A percentile compares a stretch with the other conserved stretches of the same genome.
These are phyloP conservation scores for Clohesyomyces aquaticus DNA, from an alignment of 495 filamentous ascomycete genomes.

Conservation along the genomic window DNA sequence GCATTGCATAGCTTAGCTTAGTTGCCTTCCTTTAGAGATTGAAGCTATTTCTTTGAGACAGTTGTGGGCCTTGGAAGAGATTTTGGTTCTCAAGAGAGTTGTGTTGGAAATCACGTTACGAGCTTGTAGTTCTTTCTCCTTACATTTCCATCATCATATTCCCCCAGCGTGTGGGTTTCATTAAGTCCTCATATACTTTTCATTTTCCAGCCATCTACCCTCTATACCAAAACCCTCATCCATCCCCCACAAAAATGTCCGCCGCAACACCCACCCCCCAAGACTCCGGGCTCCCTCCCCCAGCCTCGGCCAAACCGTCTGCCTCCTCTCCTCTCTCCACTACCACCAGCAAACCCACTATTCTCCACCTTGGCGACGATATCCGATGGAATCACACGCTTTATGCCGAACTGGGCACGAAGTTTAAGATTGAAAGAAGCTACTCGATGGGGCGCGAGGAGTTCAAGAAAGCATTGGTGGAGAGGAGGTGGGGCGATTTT, in stretches of 20 bases:
- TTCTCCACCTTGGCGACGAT: slow-evolving; percentile 46
- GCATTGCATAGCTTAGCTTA: no score
- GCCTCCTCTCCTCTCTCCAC: neutral
- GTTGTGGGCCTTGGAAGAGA: no score
- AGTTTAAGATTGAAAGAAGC: slow-evolving; percentile 42
- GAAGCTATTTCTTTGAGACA: no score
- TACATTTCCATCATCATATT: neutral
- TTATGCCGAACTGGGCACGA: slow-evolving; percentile 38
- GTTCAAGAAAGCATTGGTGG: slow-evolving; percentile 66
- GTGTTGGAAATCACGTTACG: neutral
- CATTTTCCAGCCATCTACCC: no score
- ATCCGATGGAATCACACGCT: slow-evolving; percentile 46
- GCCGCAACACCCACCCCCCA: slow-evolving; percentile 28
- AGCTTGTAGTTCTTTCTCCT: neutral
- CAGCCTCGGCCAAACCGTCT: neutral
- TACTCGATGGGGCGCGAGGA: slow-evolving; percentile 58
- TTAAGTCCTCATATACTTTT: neutral
- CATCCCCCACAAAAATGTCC: slow-evolving; percentile 14
- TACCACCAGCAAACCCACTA: slow-evolving; percentile 27
- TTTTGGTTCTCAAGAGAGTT: slow-evolving; percentile 3
- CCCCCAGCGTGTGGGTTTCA: neutral
- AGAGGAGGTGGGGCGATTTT: slow-evolving; percentile 71
- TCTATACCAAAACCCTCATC: neutral
- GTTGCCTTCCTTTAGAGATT: no score
- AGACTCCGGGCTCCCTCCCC: slow-evolving; percentile 29